phyloP scores from a whole-genome alignment of 345 rosid genomes.

The Eucalyptus erythrocorys region DNA sequence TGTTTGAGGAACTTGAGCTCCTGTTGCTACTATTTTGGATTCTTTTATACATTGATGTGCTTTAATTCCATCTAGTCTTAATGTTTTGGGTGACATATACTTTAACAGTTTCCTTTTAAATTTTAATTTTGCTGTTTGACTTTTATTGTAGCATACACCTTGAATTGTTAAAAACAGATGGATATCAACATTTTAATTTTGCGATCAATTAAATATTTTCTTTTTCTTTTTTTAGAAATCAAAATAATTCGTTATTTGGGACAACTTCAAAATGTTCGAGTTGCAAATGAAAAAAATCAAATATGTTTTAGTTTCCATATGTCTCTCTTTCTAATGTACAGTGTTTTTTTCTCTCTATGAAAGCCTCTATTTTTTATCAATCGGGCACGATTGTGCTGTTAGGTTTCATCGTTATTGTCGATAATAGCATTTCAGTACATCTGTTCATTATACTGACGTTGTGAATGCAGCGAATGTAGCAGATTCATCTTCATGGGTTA shows the following conservation, averaged over 20 bases:
- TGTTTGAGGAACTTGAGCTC: not conserved
- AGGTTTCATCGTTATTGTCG: not conserved
- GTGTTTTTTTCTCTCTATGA: not conserved
- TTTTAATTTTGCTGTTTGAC: not conserved
- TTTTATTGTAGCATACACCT: not conserved
- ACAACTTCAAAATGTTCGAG: not conserved
- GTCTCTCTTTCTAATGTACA: not conserved
- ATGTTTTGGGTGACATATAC: not conserved
- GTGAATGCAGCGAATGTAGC: not conserved
- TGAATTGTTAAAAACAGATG: not conserved
- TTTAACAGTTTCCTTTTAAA: not conserved
- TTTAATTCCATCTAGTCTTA: not conserved
- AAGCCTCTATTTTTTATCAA: not conserved
- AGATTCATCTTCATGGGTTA: not conserved
- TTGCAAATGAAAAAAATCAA: not conserved
- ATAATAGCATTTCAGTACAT: not conserved
- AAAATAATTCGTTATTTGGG: not conserved
- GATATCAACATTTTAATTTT: not conserved
- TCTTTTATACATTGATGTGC: not conserved
- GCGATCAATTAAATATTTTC: not conserved
- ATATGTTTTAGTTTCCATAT: not conserved
- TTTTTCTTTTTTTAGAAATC: not conserved
- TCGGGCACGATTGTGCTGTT: not conserved
- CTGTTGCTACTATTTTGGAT: not conserved
- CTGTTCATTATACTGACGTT: not conserved